These are phyloP conservation scores for Nematodospora anomalae DNA, from an alignment of 1,139 yeast species.

Conservation along the genomic window DNA sequence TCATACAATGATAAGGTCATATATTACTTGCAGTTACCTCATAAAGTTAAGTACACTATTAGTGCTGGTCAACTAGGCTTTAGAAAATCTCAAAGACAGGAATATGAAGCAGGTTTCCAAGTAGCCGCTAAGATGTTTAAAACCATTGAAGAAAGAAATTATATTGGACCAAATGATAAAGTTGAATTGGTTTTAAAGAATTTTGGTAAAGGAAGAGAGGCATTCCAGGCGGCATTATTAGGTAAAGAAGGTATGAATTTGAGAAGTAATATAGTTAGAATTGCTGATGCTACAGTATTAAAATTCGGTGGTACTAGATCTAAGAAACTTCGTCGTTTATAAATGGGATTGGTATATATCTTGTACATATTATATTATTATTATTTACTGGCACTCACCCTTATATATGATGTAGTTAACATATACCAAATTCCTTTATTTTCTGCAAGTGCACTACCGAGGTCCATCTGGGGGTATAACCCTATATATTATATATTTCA, in stretches of 20 bases:
- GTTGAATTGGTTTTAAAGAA: slow-evolving; percentile 76
- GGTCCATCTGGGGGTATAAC: no score
- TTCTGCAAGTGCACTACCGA: no score
- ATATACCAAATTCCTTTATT: no score
- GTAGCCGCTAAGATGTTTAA: slow-evolving; percentile 74
- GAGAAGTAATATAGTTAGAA: slow-evolving; percentile 61
- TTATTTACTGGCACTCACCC: no score
- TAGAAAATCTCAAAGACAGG: slow-evolving; percentile 79
- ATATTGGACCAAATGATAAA: slow-evolving; percentile 51
- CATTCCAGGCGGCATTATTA: slow-evolving; percentile 77
- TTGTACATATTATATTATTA: slow-evolving; percentile 8
- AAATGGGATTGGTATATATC: slow-evolving; percentile 3
- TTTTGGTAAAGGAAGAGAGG: slow-evolving; percentile 88
- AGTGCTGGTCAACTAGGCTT: slow-evolving; percentile 76
- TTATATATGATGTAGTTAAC: no score
- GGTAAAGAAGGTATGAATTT: slow-evolving; percentile 85
- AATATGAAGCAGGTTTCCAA: slow-evolving; percentile 93
- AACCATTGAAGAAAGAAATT: slow-evolving; percentile 60
- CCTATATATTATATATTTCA: slow-evolving; percentile 1
- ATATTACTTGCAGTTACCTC: slow-evolving; percentile 78
- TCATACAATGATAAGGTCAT: slow-evolving; percentile 74
- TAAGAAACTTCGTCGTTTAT: slow-evolving; percentile 71
- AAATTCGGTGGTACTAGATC: slow-evolving; percentile 92
- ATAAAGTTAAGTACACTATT: slow-evolving; percentile 65
- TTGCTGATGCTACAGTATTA: slow-evolving; percentile 77